Conservation (phyloP, 2,329 filamentous ascomycete species). For the Lachnellula hyalina region DNA sequence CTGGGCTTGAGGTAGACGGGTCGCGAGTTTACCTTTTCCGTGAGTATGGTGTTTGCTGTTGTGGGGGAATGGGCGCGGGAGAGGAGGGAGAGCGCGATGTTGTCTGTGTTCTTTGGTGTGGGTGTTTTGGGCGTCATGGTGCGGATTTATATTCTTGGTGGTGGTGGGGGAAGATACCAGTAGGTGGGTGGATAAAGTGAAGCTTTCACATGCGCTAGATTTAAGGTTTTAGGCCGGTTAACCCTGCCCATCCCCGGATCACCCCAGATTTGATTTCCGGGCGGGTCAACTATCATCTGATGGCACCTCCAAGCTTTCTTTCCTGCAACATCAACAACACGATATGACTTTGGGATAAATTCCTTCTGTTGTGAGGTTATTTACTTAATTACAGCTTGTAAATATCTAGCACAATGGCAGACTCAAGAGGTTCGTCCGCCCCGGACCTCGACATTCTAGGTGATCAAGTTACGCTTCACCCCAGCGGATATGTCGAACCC, state of each 20-base stretch:
- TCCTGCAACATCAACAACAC: neutral
- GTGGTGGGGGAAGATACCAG: neutral
- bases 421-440: constrained; percentile 35
- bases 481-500: constrained; percentile 60
- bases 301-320: neutral
- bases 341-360: neutral
- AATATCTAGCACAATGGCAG: constrained; percentile 33
- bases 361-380: constrained; percentile 5
- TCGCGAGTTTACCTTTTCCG: constrained; percentile 77
- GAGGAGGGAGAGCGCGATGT: constrained; percentile 59
- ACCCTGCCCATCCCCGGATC: neutral
- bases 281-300: too few relatives aligned
- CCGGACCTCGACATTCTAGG: constrained; percentile 76
- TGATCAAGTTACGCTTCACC: constrained; percentile 68
- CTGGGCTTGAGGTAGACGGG: constrained; percentile 73
- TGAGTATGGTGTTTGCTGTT: constrained; percentile 65
- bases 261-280: constrained; percentile 4
- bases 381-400: neutral
- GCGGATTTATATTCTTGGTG: neutral
- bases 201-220: constrained; percentile 16
- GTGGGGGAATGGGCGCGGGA: constrained; percentile 73
- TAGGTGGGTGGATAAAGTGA: neutral
- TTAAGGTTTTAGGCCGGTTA: constrained; percentile 1
- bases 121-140: constrained; percentile 19
- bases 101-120: constrained; percentile 2